Conservation (phyloP, 2,329 filamentous ascomycete genomes). For the Rugonectria rugulosa region DNA sequence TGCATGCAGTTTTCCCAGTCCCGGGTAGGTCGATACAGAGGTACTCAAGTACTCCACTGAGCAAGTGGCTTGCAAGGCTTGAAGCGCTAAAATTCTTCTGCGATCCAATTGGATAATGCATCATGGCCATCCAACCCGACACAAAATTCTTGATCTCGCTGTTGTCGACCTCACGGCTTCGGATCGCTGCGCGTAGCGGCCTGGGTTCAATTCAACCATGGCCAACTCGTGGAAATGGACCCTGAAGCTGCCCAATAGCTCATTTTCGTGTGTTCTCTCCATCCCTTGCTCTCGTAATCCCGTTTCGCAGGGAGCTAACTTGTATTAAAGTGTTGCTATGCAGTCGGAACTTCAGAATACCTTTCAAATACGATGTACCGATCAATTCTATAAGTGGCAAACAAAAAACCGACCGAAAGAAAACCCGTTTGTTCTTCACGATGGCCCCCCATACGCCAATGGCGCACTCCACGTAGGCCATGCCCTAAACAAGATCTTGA, state of each 20-base stretch:
- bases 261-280: slow-evolving; percentile 68
- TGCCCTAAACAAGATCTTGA: slow-evolving; percentile 95
- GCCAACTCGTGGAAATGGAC: slow-evolving; percentile 76
- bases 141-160: slow-evolving; percentile 1
- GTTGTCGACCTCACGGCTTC: slow-evolving; percentile 7
- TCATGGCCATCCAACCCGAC: slow-evolving; percentile 1
- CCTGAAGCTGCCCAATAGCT: slow-evolving; percentile 77
- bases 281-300: slow-evolving; percentile 35
- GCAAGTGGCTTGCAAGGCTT: no score
- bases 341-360: slow-evolving; percentile 56
- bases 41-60: no score
- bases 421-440: slow-evolving; percentile 81
- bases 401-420: slow-evolving; percentile 60
- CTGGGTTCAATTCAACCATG: slow-evolving; percentile 45
- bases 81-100: slow-evolving; percentile 35
- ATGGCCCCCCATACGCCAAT: slow-evolving; percentile 97
- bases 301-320: slow-evolving; percentile 29
- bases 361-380: slow-evolving; percentile 80
- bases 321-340: slow-evolving; percentile 56
- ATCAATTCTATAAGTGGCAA: slow-evolving; percentile 93
- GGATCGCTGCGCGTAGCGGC: slow-evolving; percentile 25
- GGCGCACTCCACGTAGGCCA: slow-evolving; percentile 91
- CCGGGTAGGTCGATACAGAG: no score
- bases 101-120: no score
- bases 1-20: no score